Evolutionary conservation across 805 yeast genomes (phyloP), one percentile per base, ranked within the genome.

Genomic region (Groenewaldozyma tartarivorans): DNA sequence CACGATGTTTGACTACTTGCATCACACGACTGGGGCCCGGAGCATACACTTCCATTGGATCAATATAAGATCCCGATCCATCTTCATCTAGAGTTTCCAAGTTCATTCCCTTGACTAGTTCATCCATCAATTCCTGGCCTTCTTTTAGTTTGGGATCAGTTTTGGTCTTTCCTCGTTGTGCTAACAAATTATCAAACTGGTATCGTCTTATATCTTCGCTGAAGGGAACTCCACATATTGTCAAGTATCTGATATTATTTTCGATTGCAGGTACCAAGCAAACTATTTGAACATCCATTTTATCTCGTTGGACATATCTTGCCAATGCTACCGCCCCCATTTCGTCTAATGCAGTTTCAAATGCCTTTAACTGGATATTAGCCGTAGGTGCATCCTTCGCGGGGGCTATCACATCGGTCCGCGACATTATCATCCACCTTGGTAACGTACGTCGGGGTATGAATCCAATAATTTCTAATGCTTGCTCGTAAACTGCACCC

Each of bases 391-490:
- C 50, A 49, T 79, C 77, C 11, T 60, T 56, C 2, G 43, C 21
- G 2, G 64, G 48, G 0, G 76, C 56, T 1, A 85, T 64, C 38
- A 75, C 68, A 13, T 64, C 65, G 0, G 90, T 61, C 39, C 81
- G 88, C 1, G 73, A 74, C 35, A 72, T 69, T 21, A 77, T 63
- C 51, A 69, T 75, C 56, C 79, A 77, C 4, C 77, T 67, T 0
- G 86, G 83, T 2, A 85, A 51, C 1, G 59, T 52, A 0, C 50
- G 50, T n/a, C 54, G 49, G 3, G 66, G 62, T 5, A 75, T 56
- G 45, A 85, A 75, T 0, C 86, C 84, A 19, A 83, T 50, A 1
- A 86, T 63, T 54, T 80, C 87, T 9, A 86, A 53, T 0, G 81
- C 79, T 1, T 79, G 68, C 3, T 44, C 42, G 0, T 79, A 66